A percentile compares a stretch with the other conserved stretches of the same genome.
Conservation (phyloP, 1,139 yeast species). For the Hyphopichia khmerensis region DNA sequence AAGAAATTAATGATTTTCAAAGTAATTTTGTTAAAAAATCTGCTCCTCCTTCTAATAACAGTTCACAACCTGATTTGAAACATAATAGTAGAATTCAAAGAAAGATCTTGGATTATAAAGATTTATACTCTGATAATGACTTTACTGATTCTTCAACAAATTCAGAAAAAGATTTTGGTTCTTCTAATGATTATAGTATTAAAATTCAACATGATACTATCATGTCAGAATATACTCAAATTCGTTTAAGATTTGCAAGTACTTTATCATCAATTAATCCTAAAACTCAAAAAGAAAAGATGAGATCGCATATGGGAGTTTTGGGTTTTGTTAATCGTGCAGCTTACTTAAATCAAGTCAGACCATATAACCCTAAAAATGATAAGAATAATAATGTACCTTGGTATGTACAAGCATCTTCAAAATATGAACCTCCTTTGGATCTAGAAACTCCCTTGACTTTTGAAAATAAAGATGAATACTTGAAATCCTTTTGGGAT, state of each 20-base stretch:
- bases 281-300: constrained; percentile 2
- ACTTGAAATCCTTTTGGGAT: constrained; percentile 4
- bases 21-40: constrained; percentile 25
- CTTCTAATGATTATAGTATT: constrained; percentile 18
- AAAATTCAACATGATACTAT: constrained; percentile 41
- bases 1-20: constrained; percentile 35
- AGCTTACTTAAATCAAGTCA: neutral
- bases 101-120: constrained; percentile 35
- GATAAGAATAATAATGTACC: neutral
- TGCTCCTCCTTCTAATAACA: constrained; percentile 4
- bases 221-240: constrained; percentile 35
- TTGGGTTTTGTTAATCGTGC: constrained; percentile 17
- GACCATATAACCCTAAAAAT: neutral
- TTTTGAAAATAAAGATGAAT: constrained; percentile 12
- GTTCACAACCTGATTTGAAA: neutral
- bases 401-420: constrained; percentile 1
- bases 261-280: constrained; percentile 8
- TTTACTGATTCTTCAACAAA: neutral
- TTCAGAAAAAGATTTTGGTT: neutral
- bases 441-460: constrained; percentile 1
- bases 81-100: constrained; percentile 31
- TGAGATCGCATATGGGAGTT: constrained; percentile 15
- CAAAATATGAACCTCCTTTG: neutral
- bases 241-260: constrained; percentile 36
- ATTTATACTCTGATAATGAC: constrained; percentile 22